A percentile compares a stretch with the other conserved stretches of the same genome.
Evolutionary conservation across 768 basidiomycete genomes (phyloP).

Genomic region (Agaricus blazei): DNA sequence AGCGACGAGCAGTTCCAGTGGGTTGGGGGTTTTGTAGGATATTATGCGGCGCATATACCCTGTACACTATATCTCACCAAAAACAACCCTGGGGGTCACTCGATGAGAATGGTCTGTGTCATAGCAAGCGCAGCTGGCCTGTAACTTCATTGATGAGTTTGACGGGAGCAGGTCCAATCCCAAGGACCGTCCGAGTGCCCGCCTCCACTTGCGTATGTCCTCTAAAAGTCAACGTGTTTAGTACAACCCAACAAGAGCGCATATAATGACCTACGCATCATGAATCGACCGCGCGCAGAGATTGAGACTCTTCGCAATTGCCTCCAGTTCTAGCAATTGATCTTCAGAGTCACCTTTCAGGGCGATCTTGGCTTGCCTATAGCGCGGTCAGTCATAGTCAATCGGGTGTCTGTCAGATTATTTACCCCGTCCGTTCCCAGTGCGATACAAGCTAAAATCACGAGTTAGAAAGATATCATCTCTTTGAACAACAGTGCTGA

Average conservation of each 20-base stretch:
- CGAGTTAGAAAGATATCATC: constrained; percentile 19
- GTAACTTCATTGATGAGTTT: constrained; percentile 79
- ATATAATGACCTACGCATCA: constrained; percentile 59
- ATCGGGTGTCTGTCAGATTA: neutral
- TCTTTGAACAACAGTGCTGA: neutral
- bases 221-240: constrained; percentile 36
- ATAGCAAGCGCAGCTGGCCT: constrained; percentile 73
- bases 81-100: neutral
- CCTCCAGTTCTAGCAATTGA: constrained; percentile 79
- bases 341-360: constrained; percentile 79
- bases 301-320: constrained; percentile 81
- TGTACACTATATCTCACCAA: neutral
- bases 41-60: neutral
- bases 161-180: constrained; percentile 89
- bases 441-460: constrained; percentile 52
- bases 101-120: neutral
- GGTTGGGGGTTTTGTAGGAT: neutral
- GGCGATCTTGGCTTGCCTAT: constrained; percentile 94
- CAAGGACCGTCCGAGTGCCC: constrained; percentile 84
- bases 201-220: constrained; percentile 82
- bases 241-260: neutral
- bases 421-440: constrained; percentile 87
- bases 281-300: constrained; percentile 87
- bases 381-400: neutral
- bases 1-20: neutral